These are phyloP conservation scores for Boletus rubescentipes DNA, from an alignment of 768 basidiomycete genomes.

Conservation along the genomic window DNA sequence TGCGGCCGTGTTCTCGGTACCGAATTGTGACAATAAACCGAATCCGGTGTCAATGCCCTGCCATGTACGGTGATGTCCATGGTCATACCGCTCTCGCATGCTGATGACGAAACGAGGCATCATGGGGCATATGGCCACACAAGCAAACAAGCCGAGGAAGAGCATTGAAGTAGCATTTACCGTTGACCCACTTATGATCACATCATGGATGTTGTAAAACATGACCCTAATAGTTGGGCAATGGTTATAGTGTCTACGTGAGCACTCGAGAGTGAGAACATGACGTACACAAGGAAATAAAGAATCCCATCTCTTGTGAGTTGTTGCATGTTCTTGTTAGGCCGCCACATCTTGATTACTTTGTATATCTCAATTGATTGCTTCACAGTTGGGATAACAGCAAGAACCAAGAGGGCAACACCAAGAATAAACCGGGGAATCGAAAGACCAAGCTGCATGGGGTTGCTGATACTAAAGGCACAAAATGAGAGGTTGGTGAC, in stretches of 20 bases:
- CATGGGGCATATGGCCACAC: neutral
- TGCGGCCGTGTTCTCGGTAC: neutral
- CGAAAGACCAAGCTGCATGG: neutral
- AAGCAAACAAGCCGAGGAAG: neutral
- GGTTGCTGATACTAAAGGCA: neutral
- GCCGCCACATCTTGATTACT: constrained; percentile 10
- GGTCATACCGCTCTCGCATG: constrained; percentile 1
- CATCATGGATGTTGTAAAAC: neutral
- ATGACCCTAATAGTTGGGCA: neutral
- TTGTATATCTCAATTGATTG: constrained; percentile 2
- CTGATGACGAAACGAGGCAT: constrained; percentile 12
- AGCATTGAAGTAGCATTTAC: neutral
- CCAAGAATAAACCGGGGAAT: neutral
- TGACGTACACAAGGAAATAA: neutral
- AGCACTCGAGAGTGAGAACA: neutral
- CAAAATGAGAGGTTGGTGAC: neutral
- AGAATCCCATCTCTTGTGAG: neutral
- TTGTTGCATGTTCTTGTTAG: neutral
- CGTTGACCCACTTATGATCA: rapidly evolving
- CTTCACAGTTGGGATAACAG: neutral
- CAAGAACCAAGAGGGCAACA: neutral
- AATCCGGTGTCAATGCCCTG: constrained; percentile 4
- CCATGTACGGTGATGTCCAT: neutral
- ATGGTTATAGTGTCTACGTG: neutral
- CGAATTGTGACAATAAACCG: neutral